phyloP scores from a whole-genome alignment of 2,329 filamentous ascomycete species.

The Colletotrichum viniferum region DNA sequence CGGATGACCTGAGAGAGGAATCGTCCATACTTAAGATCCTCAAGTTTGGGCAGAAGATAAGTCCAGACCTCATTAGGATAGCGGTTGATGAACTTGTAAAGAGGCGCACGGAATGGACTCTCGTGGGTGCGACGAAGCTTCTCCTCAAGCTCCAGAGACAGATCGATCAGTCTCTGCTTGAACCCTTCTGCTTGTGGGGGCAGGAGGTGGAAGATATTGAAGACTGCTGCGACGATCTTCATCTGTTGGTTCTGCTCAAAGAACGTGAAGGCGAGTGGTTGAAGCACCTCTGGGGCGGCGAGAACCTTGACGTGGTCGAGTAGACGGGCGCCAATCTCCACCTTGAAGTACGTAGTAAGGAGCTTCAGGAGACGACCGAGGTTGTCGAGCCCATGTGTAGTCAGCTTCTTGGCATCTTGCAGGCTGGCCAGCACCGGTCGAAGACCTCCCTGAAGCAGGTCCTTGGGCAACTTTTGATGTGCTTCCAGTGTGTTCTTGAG shows the following conservation, averaged over 20 bases:
- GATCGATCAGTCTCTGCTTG: conserved; percentile 87
- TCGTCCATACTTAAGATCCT: conserved; percentile 85
- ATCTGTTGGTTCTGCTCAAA: conserved; percentile 92
- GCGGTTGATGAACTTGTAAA: conserved; percentile 92
- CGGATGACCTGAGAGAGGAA: conserved; percentile 88
- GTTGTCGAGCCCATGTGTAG: conserved; percentile 87
- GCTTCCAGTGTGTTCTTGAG: conserved; percentile 86
- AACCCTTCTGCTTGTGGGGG: conserved; percentile 89
- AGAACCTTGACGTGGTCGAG: conserved; percentile 93
- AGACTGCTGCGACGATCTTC: conserved; percentile 92
- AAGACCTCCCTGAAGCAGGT: conserved; percentile 90
- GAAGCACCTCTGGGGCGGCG: conserved; percentile 78
- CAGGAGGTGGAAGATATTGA: conserved; percentile 97
- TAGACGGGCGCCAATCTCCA: conserved; percentile 92
- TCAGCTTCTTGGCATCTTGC: conserved; percentile 90
- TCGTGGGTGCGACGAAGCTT: conserved; percentile 84
- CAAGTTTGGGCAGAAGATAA: conserved; percentile 78
- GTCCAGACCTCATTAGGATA: conserved; percentile 89
- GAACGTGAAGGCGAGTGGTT: conserved; percentile 92
- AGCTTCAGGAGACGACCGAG: conserved; percentile 87
- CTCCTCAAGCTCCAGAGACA: conserved; percentile 86
- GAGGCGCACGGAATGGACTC: conserved; percentile 87
- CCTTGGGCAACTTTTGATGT: conserved; percentile 91
- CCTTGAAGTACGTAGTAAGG: conserved; percentile 98
- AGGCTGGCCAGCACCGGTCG: conserved; percentile 96